Base-by-base conservation (phyloP, 306 rosid genomes). In the Acacia acuminata region DNA sequence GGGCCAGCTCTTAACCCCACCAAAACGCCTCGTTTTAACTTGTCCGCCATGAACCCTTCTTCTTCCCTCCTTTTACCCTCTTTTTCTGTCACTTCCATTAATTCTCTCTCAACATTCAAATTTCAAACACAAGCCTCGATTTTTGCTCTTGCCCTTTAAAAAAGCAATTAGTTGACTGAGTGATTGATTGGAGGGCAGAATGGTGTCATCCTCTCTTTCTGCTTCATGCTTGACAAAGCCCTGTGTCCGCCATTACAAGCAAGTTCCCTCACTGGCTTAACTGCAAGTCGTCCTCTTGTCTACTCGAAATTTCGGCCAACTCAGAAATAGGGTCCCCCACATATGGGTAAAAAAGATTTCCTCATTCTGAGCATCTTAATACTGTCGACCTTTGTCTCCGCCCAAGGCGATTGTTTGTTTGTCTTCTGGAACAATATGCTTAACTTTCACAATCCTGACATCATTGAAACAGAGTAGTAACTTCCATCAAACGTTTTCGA, bases 1-100 rank as follows among this genome's bases (percentile, higher is more conserved):
- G 85, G 79, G 16, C 87, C 90, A 50, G 87, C 92, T 71, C 84
- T 88, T 89, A 83, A 86, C 81, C 90, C 89, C 13, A 84, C 89
- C 81, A 85, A 73, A 75, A 85, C 72, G 17, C 89, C 73, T 11
- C 80, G 72, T 56, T 80, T 89, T 88, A 88, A 78, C 85, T 84
- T 90, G 88, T 87, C 89, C 85, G 73, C 90, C 91, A 87, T 89
- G 65, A 79, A 68, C 71, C 73, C 82, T 34, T 30, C 83, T 34
- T 42, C 84, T 78, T 20, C 50, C 25, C 48, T 36, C 25, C 43
- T 61, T 25, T 64, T 64, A 30, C n/a, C 50, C 48, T 16, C 80
- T 76, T 82, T 82, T 84, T 34, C 91, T 69, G n/a, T 63, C 20
- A 55, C 72, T 64, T 69, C 86, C 83, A 82, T 79, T n/a, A 8